These are phyloP conservation scores for Linum usitatissimum DNA, from an alignment of 345 rosid species.

Conservation along the genomic window DNA sequence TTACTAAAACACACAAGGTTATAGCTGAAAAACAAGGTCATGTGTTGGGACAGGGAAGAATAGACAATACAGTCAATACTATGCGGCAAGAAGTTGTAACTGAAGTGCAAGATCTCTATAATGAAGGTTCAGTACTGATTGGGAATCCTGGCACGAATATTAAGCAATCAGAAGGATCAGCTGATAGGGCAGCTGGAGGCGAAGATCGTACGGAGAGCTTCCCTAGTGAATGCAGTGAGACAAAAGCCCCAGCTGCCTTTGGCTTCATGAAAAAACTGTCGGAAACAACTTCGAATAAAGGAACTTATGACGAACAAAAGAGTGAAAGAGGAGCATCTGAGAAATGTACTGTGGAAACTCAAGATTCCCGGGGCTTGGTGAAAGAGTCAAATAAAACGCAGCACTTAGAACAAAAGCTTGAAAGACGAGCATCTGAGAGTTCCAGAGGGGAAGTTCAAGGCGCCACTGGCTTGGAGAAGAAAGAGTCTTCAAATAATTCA, in stretches of 20 bases:
- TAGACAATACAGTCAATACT: conserved; percentile 8
- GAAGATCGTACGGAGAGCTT: conserved; percentile 11
- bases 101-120: conserved; percentile 15
- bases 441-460: neutral
- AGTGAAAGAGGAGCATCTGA: conserved; percentile 19
- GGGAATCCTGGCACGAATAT: conserved; percentile 17
- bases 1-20: conserved; percentile 39
- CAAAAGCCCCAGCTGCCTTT: conserved; percentile 17
- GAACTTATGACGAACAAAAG: conserved; percentile 16
- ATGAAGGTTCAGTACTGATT: conserved; percentile 8
- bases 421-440: conserved; percentile 17
- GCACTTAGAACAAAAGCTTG: conserved; percentile 16
- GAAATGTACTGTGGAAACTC: conserved; percentile 13
- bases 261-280: conserved; percentile 19
- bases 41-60: conserved; percentile 17
- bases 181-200: neutral
- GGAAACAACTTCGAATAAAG: conserved; percentile 21
- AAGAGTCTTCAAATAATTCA: neutral
- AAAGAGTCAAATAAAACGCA: conserved; percentile 23
- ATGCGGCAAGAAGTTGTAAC: conserved; percentile 15
- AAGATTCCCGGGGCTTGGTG: conserved; percentile 10
- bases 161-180: conserved; percentile 22
- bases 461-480: neutral
- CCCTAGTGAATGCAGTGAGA: conserved; percentile 10
- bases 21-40: conserved; percentile 57